Evolutionary conservation across 2,329 filamentous ascomycete genomes (phyloP), one percentile per base, ranked within the genome.

Genomic region (Didymellaceae sp.): DNA sequence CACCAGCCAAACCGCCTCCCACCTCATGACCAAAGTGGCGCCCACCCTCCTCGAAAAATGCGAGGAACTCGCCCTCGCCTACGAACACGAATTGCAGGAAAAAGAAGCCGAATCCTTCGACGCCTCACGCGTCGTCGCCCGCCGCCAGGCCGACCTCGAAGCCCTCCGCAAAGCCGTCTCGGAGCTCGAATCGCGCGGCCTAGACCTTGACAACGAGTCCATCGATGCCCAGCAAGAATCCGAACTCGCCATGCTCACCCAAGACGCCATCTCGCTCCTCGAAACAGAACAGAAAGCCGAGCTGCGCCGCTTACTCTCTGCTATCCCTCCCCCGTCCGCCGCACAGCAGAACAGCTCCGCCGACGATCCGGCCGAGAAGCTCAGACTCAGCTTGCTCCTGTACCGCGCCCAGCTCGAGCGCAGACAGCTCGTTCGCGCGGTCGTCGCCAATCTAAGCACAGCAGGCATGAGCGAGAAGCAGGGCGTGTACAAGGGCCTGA

Each of bases 1-100:
- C 58, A 74, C 70, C 35, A 76, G 74, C 33, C 76, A 78, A 52
- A 76, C 77, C 1, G 78, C 81, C 1, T 73, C 78, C 78, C 49
- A 87, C 80, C 25, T 90, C 81, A 77, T 85, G 81, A 61, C 83
- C 79, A 58, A 86, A 84, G 66, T 86, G 79, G 57, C 83, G 79
- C 73, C 82, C 74, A 58, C 83, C 75, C 58, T 82, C 2, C 82
- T 74, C 14, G 72, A 72, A 48, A 78, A 78, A 42, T 73, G 72
- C 42, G 70, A 74, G 49, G 65, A 72, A 41, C 64, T 80, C 17
- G 77, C 78, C 4, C 57, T 63, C 16, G 73, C 75, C 47, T 91
- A 90, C 65, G 90, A 94, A 51, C 83, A 86, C 21, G 88, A 93
- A 67, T 83, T 90, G 62, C 81, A 82, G 43, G 88, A 91, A 58